Evolutionary conservation across 192 early-diverging fungal species (phyloP).

Genomic region (Umbelopsis sp.): DNA sequence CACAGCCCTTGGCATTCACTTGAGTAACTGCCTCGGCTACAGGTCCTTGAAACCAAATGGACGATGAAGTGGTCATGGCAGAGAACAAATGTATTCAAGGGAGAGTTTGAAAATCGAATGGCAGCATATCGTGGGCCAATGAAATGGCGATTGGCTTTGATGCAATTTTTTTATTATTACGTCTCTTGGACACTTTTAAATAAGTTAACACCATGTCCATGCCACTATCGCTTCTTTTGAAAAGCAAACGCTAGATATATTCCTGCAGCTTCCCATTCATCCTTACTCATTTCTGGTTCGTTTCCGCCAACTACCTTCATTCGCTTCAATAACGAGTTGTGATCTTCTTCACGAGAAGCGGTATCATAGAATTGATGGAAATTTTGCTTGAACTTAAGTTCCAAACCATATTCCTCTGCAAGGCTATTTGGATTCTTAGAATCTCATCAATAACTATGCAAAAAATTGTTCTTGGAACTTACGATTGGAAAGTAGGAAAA

Average conservation of each 20-base stretch:
- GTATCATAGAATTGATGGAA: conserved; percentile 87
- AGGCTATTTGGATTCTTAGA: conserved; percentile 50
- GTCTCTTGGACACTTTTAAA: neutral
- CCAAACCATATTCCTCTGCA: conserved; percentile 81
- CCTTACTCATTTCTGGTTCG: conserved; percentile 64
- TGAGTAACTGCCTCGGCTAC: conserved; percentile 21
- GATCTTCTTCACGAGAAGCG: conserved; percentile 53
- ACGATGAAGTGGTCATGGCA: neutral
- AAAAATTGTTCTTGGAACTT: too few species aligned
- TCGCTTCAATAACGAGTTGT: conserved; percentile 63
- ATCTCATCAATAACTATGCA: too few species aligned
- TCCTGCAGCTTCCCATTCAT: conserved; percentile 94
- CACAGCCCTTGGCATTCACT: conserved; percentile 26
- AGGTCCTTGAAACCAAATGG: conserved; percentile 31
- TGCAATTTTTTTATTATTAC: neutral
- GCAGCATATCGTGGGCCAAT: neutral
- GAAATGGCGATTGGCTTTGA: neutral
- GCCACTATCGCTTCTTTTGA: conserved; percentile 53
- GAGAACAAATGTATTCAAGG: neutral
- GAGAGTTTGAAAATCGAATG: neutral
- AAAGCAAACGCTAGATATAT: conserved; percentile 78
- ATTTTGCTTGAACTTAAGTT: conserved; percentile 67
- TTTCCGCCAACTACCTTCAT: conserved; percentile 83
- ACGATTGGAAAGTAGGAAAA: conserved; percentile 78
- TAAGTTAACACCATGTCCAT: too few species aligned